phyloP scores from a whole-genome alignment of 108 stramenopile species.

The Pseudonitzschia pungens region DNA sequence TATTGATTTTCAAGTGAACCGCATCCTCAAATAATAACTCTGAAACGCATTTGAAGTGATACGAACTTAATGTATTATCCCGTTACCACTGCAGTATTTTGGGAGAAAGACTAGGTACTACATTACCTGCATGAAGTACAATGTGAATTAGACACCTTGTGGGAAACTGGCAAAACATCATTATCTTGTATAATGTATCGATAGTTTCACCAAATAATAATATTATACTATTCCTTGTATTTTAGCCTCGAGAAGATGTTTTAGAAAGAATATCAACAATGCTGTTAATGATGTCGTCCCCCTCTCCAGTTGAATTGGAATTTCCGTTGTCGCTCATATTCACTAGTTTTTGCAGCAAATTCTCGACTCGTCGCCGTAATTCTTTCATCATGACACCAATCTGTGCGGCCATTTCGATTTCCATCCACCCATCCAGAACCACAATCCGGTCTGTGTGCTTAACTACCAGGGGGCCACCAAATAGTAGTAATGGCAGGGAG shows the following conservation, averaged over 20 bases:
- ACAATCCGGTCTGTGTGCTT: conserved; percentile 60
- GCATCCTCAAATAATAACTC: no score
- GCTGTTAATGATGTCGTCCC: not conserved
- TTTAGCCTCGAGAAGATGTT: not conserved
- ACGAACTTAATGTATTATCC: no score
- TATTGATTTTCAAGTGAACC: no score
- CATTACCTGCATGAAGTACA: no score
- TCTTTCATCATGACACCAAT: conserved; percentile 61
- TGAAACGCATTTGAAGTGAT: no score
- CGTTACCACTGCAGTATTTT: no score
- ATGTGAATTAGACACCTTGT: no score
- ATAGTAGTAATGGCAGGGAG: conserved; percentile 62
- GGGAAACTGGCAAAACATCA: no score
- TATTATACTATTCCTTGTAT: not conserved
- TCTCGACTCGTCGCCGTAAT: conserved; percentile 39
- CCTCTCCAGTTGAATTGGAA: not conserved
- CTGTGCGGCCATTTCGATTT: conserved; percentile 65
- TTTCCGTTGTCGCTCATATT: not conserved
- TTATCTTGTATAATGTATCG: no score
- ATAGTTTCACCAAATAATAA: no score
- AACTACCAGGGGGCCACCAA: conserved; percentile 58
- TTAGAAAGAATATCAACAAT: conserved; percentile 13
- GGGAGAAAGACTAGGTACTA: no score
- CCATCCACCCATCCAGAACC: conserved; percentile 72
- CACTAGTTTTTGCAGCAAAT: conserved; percentile 11